phyloP scores from a whole-genome alignment of 2,329 filamentous ascomycete genomes.

The Xylariaceae sp. region DNA sequence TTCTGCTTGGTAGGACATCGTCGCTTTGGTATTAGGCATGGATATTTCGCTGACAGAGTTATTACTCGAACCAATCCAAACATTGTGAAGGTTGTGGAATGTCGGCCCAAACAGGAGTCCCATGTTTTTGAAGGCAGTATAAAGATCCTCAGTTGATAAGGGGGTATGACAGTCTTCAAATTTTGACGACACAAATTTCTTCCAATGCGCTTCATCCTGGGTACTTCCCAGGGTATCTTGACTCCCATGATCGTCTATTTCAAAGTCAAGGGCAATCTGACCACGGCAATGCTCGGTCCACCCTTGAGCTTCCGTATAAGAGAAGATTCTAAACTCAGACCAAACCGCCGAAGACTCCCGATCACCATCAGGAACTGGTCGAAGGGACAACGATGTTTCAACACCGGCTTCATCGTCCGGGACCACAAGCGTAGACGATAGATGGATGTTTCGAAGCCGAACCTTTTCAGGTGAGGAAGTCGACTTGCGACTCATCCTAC shows the following conservation, averaged over 20 bases:
- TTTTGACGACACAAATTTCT: background rate
- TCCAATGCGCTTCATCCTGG: background rate
- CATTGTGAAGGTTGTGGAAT: conserved; percentile 1
- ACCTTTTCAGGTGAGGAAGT: background rate
- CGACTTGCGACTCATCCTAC: background rate
- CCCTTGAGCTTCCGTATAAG: background rate
- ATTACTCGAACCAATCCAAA: background rate
- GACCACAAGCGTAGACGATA: conserved; percentile 2
- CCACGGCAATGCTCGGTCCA: conserved; percentile 9
- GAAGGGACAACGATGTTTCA: conserved; percentile 1
- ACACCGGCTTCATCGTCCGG: background rate
- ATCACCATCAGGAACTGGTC: background rate
- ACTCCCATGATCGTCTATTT: background rate
- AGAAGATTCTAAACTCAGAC: conserved; percentile 6
- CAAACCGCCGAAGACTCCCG: background rate
- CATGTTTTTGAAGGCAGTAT: background rate
- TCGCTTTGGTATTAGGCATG: conserved; percentile 1
- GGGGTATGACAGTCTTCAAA: background rate
- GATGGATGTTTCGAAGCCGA: background rate
- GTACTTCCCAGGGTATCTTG: background rate
- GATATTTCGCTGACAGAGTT: background rate
- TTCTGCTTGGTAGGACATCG: background rate
- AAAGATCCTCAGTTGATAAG: background rate
- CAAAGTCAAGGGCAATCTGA: conserved; percentile 1
- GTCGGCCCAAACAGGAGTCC: background rate